Evolutionary conservation across 805 yeast species (phyloP), one percentile per base, ranked within the genome.

Genomic region (Saturnispora gosingensis): DNA sequence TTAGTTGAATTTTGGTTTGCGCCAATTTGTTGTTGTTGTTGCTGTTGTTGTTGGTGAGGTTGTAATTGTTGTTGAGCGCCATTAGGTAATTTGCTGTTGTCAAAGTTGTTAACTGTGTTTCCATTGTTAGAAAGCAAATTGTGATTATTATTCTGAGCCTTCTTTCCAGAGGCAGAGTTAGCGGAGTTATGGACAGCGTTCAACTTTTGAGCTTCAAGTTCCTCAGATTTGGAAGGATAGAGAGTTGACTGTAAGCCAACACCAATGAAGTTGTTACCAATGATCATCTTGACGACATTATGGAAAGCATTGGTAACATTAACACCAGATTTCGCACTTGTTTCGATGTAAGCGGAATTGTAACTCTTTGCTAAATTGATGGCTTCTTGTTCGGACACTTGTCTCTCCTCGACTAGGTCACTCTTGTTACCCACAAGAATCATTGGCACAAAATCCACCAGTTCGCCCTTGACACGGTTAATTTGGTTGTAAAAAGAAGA

Each of bases 251-350:
- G 54, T 32, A 64, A 54, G 4, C 67, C 64, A 3, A 64, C 61
- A 44, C 59, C 59, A 30, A 55, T 39, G 22, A 58, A 54, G 8
- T 60, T 59, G 35, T 55, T 53, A 46, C 60, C 56, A 55, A 63
- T 61, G 27, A 68, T 64, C 55, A 66, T 65, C 53, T 61, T 68
- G 20, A 69, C 72, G 46, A 69, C 58, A 18, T 60, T 60, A 55
- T 67, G 62, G 56, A 69, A 69, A 10, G 71, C 70, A 36, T 67
- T 67, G 11, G 57, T 58, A 44, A 93, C 97, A 61, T 93, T 90
- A 58, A 84, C 77, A 54, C 95, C 83, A 61, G 85, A 87, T 67
- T 93, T 93, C 24, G 98, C 98, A 40, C 91, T 82, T 1, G 98
- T 88, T 69, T 93, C 99, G 59, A 90, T 76, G 65, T 90, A 93